Conservation (phyloP, 371 early-diverging fungal genomes). For the Rozella allomycis region DNA sequence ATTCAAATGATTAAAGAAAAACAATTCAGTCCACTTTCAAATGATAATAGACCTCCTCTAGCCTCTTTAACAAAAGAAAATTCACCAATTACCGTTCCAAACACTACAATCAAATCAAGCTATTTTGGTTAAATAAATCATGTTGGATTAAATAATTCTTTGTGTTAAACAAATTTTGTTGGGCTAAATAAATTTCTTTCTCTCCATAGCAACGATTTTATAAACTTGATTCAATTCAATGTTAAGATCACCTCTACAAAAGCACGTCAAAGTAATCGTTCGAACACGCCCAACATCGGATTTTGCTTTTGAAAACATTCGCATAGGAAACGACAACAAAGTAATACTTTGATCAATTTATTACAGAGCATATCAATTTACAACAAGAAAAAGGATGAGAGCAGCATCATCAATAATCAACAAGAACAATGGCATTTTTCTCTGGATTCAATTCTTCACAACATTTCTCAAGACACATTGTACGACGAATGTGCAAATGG, state of each 20-base stretch:
- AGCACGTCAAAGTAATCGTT: conserved; percentile 24
- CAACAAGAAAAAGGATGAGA: conserved; percentile 21
- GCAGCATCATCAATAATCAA: conserved; percentile 30
- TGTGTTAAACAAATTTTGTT: no score
- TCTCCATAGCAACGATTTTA: no score
- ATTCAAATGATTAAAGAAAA: no score
- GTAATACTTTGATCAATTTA: conserved; percentile 4
- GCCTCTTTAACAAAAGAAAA: no score
- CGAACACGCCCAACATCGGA: conserved; percentile 24
- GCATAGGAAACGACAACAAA: conserved; percentile 16
- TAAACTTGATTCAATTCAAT: neutral
- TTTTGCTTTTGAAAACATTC: conserved; percentile 18
- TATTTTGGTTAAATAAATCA: no score
- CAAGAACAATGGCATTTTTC: conserved; percentile 28
- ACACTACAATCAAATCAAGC: no score
- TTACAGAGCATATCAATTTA: conserved; percentile 19
- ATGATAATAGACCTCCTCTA: no score
- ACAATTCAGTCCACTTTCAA: no score
- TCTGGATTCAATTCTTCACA: conserved; percentile 30
- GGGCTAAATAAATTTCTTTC: no score
- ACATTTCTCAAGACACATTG: conserved; percentile 28
- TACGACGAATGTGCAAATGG: conserved; percentile 29
- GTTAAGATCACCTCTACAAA: conserved; percentile 1
- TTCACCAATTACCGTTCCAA: no score
- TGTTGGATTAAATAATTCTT: no score